Conservation (phyloP, 352 stramenopile species). For the Phytopythium aichiense region DNA sequence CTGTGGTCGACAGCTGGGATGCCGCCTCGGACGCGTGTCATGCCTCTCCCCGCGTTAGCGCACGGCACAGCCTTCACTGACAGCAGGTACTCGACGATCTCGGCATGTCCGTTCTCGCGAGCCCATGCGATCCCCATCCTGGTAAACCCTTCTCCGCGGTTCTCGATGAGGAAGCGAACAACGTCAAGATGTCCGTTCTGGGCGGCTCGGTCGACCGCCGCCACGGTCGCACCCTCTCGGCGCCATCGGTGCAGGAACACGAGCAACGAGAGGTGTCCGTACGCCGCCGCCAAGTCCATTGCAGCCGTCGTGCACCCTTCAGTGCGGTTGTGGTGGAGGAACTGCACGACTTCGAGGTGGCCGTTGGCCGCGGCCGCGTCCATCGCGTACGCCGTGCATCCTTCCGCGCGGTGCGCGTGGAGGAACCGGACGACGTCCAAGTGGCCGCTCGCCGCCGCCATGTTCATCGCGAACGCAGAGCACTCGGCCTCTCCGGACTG, state of each 20-base stretch:
- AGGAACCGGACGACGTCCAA: conserved; percentile 26
- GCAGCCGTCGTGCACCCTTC: conserved; percentile 27
- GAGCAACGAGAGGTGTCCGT: conserved; percentile 27
- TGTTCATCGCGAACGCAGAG: conserved; percentile 29
- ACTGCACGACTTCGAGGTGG: conserved; percentile 28
- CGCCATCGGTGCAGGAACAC: conserved; percentile 32
- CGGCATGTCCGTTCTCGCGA: conserved; percentile 19
- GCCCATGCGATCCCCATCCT: conserved; percentile 30
- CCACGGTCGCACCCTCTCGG: conserved; percentile 25
- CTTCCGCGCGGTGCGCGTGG: conserved; percentile 25
- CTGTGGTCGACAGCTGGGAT: not conserved
- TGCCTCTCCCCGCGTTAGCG: not conserved
- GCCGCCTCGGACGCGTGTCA: not conserved
- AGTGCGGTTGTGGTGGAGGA: conserved; percentile 24
- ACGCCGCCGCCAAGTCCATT: conserved; percentile 25
- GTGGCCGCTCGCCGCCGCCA: conserved; percentile 26
- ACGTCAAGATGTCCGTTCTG: conserved; percentile 30
- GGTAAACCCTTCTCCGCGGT: conserved; percentile 20
- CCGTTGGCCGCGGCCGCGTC: conserved; percentile 31
- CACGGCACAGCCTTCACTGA: not conserved
- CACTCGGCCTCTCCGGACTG: conserved; percentile 4
- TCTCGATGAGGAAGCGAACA: conserved; percentile 25
- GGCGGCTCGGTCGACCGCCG: conserved; percentile 33
- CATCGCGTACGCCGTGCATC: conserved; percentile 37
- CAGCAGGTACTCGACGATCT: conserved; percentile 21